phyloP scores from a whole-genome alignment of 352 stramenopile genomes.

The Phytophthora macrochlamydospora region DNA sequence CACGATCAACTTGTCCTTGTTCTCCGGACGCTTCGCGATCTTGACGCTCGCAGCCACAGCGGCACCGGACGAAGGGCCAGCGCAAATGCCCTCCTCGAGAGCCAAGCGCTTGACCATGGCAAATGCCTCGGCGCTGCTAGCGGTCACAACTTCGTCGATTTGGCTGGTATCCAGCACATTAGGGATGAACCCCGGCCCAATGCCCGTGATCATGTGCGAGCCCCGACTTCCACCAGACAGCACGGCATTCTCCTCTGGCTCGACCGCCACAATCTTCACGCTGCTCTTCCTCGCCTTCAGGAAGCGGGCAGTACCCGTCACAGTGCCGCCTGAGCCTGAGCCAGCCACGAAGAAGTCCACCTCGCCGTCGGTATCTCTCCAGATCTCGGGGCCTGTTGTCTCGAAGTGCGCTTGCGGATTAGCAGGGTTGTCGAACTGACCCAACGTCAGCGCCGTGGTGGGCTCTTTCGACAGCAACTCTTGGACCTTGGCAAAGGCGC shows the following conservation, averaged over 20 bases:
- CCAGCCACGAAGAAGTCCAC: slow-evolving; percentile 34
- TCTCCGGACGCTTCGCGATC: slow-evolving; percentile 77
- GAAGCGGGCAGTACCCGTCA: slow-evolving; percentile 78
- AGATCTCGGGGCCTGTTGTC: slow-evolving; percentile 2
- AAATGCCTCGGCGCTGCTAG: slow-evolving; percentile 74
- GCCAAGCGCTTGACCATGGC: slow-evolving; percentile 78
- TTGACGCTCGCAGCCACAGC: slow-evolving; percentile 77
- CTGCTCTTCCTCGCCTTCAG: slow-evolving; percentile 82
- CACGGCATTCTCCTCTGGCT: slow-evolving; percentile 72
- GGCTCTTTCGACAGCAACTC: neutral
- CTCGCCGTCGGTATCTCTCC: neutral
- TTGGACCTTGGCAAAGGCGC: slow-evolving; percentile 11
- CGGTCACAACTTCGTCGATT: slow-evolving; percentile 86
- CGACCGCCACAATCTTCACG: slow-evolving; percentile 76
- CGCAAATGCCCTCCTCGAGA: slow-evolving; percentile 76
- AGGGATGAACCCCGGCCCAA: slow-evolving; percentile 69
- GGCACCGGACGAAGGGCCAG: slow-evolving; percentile 77
- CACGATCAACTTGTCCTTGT: slow-evolving; percentile 83
- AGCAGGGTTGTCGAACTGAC: slow-evolving; percentile 2
- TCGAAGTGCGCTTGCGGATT: neutral
- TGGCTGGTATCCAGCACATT: slow-evolving; percentile 75
- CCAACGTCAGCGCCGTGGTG: neutral
- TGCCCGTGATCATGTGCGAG: slow-evolving; percentile 80
- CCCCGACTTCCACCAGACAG: slow-evolving; percentile 69
- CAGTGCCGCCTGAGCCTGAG: slow-evolving; percentile 80